Conservation (phyloP, 306 rosid species). For the Gynostemma pentaphyllum region DNA sequence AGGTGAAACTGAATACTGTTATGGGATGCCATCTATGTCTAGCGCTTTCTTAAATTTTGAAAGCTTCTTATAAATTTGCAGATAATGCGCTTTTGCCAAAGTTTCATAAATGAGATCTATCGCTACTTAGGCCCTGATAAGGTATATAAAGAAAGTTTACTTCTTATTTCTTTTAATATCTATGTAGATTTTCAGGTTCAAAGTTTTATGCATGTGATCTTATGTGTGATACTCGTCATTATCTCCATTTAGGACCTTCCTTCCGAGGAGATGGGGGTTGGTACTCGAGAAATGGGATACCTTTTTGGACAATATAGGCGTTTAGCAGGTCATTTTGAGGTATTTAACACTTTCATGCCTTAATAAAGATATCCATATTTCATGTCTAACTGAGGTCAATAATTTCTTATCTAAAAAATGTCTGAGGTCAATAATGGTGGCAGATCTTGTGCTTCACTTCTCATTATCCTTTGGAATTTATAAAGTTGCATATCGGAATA, state of each 20-base stretch:
- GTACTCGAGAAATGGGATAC: conserved; percentile 99
- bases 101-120: conserved; percentile 90
- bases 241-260: conserved; percentile 84
- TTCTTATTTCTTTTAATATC: neutral
- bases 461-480: neutral
- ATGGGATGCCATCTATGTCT: neutral
- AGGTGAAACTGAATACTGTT: conserved; percentile 38
- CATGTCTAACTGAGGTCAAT: conserved; percentile 1
- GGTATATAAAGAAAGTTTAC: conserved; percentile 40
- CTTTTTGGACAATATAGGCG: conserved; percentile 98
- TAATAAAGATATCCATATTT: neutral
- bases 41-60: conserved; percentile 17
- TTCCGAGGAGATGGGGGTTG: conserved; percentile 98
- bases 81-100: conserved; percentile 98
- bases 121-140: conserved; percentile 96
- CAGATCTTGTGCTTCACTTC: neutral
- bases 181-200: neutral
- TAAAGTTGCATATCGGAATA: neutral
- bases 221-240: conserved; percentile 5
- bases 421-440: too few relatives aligned
- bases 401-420: too few relatives aligned
- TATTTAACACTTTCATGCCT: conserved; percentile 7
- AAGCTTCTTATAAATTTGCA: conserved; percentile 36
- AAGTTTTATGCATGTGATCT: conserved; percentile 17
- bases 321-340: conserved; percentile 93